Evolutionary conservation across 2,329 filamentous ascomycete genomes (phyloP), one percentile per base, ranked within the genome.

Genomic region (Ciborinia camelliae): DNA sequence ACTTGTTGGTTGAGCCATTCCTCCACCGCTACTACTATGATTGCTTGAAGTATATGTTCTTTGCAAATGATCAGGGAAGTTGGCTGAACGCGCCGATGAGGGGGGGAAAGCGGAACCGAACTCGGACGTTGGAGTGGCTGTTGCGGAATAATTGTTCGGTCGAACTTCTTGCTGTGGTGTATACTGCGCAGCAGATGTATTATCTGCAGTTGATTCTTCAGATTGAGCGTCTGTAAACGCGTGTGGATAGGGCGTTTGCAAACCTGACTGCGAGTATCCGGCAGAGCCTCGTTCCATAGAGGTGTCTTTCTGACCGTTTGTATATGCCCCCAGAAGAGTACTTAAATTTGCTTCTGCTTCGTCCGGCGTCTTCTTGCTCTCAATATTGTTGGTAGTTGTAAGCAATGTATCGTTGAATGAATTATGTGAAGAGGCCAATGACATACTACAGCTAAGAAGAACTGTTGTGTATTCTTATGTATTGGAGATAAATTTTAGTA

Each of bases 1-100:
- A 97, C 93, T 97, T 90, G 91, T 91, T 89, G 92, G 87, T 91
- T 97, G 92, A 87, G 93, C 92, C 93, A 97, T 97, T 88, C 89
- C 90, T 87, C 87, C 90, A 80, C 89, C 86, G 67, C 89, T 86
- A 68, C 87, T 87, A 80, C 85, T 87, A 79, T 87, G 84, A 77
- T 87, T 86, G 78, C 85, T 88, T 81, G 91, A 87, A 79, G 92
- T 89, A 82, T 95, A 95, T 76, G 88, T 84, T 76, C 92, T 90
- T 80, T 91, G 88, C 77, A 95, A 86, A 79, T 96, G 92, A 74
- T 96, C 92, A 77, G 91, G 90, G 76, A 94, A 96, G 66, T 90
- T 88, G 79, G 88, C 67, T 86, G 91, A 93, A 77, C 91, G 90
- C 78, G 90, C 90, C 70, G 86, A 85, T 69, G 86, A 85, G 63